These are phyloP conservation scores for Paraconiothyrium brasiliense DNA, from an alignment of 2,329 filamentous ascomycete genomes.

Conservation along the genomic window DNA sequence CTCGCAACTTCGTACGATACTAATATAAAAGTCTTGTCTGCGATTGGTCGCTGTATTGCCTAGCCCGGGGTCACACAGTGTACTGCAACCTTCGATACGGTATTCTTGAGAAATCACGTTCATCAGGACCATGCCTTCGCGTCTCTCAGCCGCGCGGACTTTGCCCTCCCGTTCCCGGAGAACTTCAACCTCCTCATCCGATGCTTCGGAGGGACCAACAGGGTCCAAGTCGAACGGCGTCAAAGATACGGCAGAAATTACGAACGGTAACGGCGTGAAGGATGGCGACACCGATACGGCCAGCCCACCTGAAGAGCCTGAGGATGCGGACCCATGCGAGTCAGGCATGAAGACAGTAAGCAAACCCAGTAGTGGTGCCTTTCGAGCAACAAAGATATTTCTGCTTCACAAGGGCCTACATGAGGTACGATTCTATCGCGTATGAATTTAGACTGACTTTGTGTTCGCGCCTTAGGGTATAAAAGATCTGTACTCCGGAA, in stretches of 20 bases:
- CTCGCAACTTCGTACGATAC: no score
- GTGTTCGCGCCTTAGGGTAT: constrained; percentile 32
- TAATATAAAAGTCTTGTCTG: no score
- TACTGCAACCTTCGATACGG: no score
- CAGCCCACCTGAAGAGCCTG: constrained; percentile 16
- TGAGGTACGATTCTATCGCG: no score
- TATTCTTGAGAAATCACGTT: no score
- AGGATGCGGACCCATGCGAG: constrained; percentile 25
- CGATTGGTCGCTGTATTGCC: no score
- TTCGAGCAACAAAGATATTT: no score
- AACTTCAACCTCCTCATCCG: not conserved
- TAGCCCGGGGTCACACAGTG: not conserved
- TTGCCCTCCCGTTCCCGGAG: not conserved
- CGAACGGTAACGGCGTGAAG: constrained; percentile 20
- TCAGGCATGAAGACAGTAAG: constrained; percentile 48
- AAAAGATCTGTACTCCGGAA: constrained; percentile 61
- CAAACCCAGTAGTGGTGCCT: no score
- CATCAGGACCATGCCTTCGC: not conserved
- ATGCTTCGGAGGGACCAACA: not conserved
- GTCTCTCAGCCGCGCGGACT: not conserved
- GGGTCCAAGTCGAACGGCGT: not conserved
- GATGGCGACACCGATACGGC: constrained; percentile 12
- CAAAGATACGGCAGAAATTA: constrained; percentile 22
- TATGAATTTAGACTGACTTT: no score
- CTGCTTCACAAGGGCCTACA: no score